A percentile compares a stretch with the other conserved stretches of the same genome.
phyloP scores from a whole-genome alignment of 305 asterid genomes.

The Solanum hybrid region DNA sequence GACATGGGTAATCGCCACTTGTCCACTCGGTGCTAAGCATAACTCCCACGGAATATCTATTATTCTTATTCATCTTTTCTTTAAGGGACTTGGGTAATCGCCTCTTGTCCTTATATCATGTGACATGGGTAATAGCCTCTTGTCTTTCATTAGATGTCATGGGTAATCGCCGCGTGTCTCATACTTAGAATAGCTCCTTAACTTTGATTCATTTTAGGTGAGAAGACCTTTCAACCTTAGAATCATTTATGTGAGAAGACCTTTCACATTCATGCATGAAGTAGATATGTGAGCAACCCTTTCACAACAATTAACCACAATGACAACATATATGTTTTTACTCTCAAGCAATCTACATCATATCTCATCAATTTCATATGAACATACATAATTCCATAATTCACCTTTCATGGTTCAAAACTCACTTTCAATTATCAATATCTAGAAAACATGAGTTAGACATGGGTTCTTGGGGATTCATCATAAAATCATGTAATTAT shows the following conservation, averaged over 20 bases:
- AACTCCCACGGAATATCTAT: background rate
- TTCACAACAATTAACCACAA: too few relatives aligned
- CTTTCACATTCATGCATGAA: background rate
- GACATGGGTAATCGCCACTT: background rate
- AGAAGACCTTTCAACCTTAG: background rate
- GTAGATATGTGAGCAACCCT: too few relatives aligned
- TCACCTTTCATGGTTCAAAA: too few relatives aligned
- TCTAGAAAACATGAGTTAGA: too few relatives aligned
- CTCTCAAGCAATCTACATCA: too few relatives aligned
- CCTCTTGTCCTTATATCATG: background rate
- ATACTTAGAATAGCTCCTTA: background rate
- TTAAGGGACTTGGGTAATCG: background rate
- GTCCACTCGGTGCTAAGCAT: background rate
- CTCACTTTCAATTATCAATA: too few relatives aligned
- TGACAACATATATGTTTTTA: too few relatives aligned
- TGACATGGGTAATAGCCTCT: too few relatives aligned
- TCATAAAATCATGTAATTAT: too few relatives aligned
- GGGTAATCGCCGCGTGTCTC: background rate
- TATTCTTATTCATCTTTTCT: background rate
- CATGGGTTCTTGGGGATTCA: too few relatives aligned
- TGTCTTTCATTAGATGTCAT: background rate
- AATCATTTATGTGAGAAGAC: background rate
- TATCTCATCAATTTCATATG: too few relatives aligned
- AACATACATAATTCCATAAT: too few relatives aligned
- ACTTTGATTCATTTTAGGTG: background rate